Evolutionary conservation across 108 stramenopile genomes (phyloP).

Genomic region (Cyclotella choctawhatcheeana): DNA sequence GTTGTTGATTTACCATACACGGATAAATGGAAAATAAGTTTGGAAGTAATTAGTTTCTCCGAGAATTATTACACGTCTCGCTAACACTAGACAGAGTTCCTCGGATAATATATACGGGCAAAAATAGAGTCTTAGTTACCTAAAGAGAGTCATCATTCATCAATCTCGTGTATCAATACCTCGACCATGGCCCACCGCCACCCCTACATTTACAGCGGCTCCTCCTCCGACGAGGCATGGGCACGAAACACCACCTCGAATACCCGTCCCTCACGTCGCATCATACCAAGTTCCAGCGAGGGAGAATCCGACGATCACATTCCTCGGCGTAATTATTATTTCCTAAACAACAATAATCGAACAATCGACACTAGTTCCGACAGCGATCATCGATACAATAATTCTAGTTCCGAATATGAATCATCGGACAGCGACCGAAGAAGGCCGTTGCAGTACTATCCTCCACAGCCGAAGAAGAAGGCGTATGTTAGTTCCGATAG

Average conservation of each 20-base stretch:
- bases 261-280: conserved; percentile 3
- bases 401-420: conserved; percentile 6
- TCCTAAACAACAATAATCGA: background rate
- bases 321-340: background rate
- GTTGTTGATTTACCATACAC: background rate
- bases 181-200: conserved; percentile 10
- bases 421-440: conserved; percentile 1
- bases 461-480: background rate
- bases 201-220: conserved; percentile 5
- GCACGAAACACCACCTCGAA: conserved; percentile 2
- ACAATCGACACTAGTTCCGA: background rate
- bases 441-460: background rate
- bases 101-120: too few relatives aligned
- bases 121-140: too few relatives aligned
- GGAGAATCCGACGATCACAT: conserved; percentile 6
- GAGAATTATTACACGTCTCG: too few relatives aligned
- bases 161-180: too few relatives aligned
- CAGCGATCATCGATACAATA: conserved; percentile 15
- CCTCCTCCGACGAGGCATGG: conserved; percentile 21
- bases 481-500: background rate
- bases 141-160: too few relatives aligned
- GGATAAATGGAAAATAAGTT: too few relatives aligned
- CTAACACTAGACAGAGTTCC: too few relatives aligned
- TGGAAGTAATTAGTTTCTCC: too few relatives aligned
- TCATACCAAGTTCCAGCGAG: background rate